Base-by-base conservation (phyloP, 2,329 filamentous ascomycete species). In the Emericellopsis atlantica region DNA sequence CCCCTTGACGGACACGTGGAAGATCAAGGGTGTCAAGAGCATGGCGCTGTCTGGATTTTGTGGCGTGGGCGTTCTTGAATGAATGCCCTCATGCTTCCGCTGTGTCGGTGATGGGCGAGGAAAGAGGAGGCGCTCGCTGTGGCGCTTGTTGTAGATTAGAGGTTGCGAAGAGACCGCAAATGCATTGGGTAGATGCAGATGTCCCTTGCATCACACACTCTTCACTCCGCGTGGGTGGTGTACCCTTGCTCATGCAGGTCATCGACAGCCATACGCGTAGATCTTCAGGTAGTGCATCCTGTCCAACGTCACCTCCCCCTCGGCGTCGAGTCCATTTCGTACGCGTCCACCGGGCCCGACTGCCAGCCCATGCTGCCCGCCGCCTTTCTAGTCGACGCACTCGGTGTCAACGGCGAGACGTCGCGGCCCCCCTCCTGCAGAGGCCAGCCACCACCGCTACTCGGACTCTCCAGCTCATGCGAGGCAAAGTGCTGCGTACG, bases 81-180 rank as follows among this genome's bases (percentile, higher is more conserved):
- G 46, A 51, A 69, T 48, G 46, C 57, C 11, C 36, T 65, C 11
- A 45, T 68, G 45, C 68, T 65, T 51, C 66, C 64, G 3, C 31
- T 61, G 5, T 67, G 64, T 16, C 53, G 51, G 40, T 56, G 56
- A 69, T 39, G 54, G 64, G 18, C 48, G 49, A 0, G 69, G 69
- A 44, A 69, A 69, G 54, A 57, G 54, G 42, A 53, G 49, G 9
- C 66, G 58, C 44, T 69, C 65, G 3, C 49, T 69, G 10, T 69
- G 66, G 65, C 55, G 65, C 6, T 64, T 69, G 45, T 69, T 69
- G 44, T 69, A 26, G 24, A 10, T n/a, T 3, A 18, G 16, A 18
- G 26, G 26, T n/a, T n/a, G n/a, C n/a, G n/a, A n/a, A n/a, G n/a
- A n/a, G n/a, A n/a, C n/a, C n/a, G n/a, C n/a, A n/a, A n/a, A n/a